A percentile compares a stretch with the other conserved stretches of the same genome.
Evolutionary conservation across 345 rosid species (phyloP).

Genomic region (Salix brachista): DNA sequence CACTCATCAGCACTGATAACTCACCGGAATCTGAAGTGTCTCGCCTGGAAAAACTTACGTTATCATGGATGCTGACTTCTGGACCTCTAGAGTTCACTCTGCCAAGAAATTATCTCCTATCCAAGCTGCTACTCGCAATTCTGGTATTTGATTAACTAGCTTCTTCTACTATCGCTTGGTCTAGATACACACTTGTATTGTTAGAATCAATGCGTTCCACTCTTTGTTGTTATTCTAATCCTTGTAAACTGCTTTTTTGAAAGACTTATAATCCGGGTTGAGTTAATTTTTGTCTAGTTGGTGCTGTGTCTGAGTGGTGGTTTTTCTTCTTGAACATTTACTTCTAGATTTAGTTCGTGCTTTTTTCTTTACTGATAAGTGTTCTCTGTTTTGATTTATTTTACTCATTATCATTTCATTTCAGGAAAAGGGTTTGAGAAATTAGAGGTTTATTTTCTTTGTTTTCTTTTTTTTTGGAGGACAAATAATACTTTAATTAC

Average conservation of each 20-base stretch:
- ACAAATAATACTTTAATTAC: too few species aligned
- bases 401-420: too few species aligned
- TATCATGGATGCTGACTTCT: slow-evolving; percentile 45
- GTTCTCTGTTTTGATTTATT: too few species aligned
- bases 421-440: too few species aligned
- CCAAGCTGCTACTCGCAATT: slow-evolving; percentile 28
- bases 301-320: neutral
- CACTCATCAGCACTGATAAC: neutral
- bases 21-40: slow-evolving; percentile 17
- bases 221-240: neutral
- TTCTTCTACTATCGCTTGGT: neutral
- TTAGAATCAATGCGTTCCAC: neutral
- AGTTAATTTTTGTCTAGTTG: neutral
- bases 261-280: slow-evolving; percentile 1
- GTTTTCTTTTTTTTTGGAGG: too few species aligned
- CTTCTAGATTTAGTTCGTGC: too few species aligned
- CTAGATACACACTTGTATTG: neutral
- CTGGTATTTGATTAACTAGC: slow-evolving; percentile 16
- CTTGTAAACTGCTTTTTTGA: neutral
- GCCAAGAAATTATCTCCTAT: slow-evolving; percentile 34
- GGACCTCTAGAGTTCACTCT: slow-evolving; percentile 37
- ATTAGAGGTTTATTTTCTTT: too few species aligned
- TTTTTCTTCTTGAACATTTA: neutral
- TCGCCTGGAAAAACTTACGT: slow-evolving; percentile 8
- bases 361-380: too few species aligned